Conservation (phyloP, 371 early-diverging fungal species). For the Saksenaea oblongispora region DNA sequence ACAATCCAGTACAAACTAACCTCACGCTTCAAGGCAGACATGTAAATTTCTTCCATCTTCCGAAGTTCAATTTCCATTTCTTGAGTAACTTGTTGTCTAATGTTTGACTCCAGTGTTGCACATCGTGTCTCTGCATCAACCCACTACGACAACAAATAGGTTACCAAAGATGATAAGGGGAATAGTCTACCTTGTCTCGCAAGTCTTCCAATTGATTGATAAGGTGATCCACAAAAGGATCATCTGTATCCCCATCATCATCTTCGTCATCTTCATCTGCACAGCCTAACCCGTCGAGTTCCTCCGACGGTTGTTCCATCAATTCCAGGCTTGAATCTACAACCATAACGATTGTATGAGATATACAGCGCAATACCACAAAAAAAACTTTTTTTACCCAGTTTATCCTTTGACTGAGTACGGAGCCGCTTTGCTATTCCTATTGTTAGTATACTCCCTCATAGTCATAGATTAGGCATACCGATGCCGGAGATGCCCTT, state of each 20-base stretch:
- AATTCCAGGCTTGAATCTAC: not conserved
- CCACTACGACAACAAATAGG: constrained; percentile 28
- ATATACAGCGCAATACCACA: not conserved
- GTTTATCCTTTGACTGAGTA: constrained; percentile 9
- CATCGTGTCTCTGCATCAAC: constrained; percentile 58
- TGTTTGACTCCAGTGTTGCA: constrained; percentile 56
- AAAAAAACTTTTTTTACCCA: constrained; percentile 12
- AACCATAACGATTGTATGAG: not conserved
- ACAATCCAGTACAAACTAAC: constrained; percentile 10
- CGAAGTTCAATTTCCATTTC: constrained; percentile 48
- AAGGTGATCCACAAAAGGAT: constrained; percentile 49
- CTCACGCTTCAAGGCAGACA: constrained; percentile 33
- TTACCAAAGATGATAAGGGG: not conserved
- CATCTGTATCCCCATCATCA: constrained; percentile 39
- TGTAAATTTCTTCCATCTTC: constrained; percentile 43
- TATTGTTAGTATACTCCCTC: not conserved
- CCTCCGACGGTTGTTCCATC: not conserved
- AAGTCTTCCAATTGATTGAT: constrained; percentile 48
- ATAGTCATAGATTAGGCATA: not conserved
- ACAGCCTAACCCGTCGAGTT: not conserved
- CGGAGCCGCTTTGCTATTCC: constrained; percentile 20
- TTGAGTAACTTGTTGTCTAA: constrained; percentile 51
- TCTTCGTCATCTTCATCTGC: constrained; percentile 34
- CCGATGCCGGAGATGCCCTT: constrained; percentile 26
- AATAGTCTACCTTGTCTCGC: constrained; percentile 40